Evolutionary conservation across 1,284 basidiomycete genomes (phyloP).

Genomic region (Leccinum variabile): DNA sequence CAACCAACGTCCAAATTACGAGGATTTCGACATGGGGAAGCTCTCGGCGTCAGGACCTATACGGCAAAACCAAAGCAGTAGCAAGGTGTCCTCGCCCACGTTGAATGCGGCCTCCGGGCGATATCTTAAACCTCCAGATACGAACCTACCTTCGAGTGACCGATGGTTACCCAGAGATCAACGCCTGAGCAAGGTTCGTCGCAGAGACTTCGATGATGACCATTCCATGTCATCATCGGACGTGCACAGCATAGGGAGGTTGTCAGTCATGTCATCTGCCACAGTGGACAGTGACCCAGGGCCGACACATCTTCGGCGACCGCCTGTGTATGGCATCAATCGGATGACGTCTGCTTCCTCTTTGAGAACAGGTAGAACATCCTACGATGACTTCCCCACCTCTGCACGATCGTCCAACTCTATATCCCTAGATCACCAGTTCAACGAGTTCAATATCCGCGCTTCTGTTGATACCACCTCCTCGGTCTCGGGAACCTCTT

Average conservation of each 20-base stretch:
- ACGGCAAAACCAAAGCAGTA: slow-evolving; percentile 49
- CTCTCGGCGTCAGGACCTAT: slow-evolving; percentile 55
- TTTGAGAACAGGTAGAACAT: slow-evolving; percentile 53
- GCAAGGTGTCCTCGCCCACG: slow-evolving; percentile 43
- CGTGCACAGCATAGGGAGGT: slow-evolving; percentile 65
- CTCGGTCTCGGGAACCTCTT: slow-evolving; percentile 62
- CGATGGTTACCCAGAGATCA: slow-evolving; percentile 57
- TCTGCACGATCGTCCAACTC: slow-evolving; percentile 81
- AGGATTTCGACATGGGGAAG: slow-evolving; percentile 49
- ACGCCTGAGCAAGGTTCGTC: slow-evolving; percentile 73
- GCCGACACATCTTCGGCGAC: slow-evolving; percentile 62
- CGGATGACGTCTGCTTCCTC: slow-evolving; percentile 78
- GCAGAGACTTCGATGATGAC: slow-evolving; percentile 84
- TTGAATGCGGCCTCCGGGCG: slow-evolving; percentile 60
- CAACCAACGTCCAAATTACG: slow-evolving; percentile 36
- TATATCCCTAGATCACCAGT: slow-evolving; percentile 77
- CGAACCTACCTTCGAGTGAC: slow-evolving; percentile 40
- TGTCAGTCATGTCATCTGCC: slow-evolving; percentile 74
- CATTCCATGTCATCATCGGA: slow-evolving; percentile 89
- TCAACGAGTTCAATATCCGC: slow-evolving; percentile 72
- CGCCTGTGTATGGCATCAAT: slow-evolving; percentile 61
- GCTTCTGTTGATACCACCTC: slow-evolving; percentile 66
- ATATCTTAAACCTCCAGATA: slow-evolving; percentile 44
- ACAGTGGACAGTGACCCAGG: slow-evolving; percentile 85
- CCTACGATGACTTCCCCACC: slow-evolving; percentile 69